phyloP scores from a whole-genome alignment of 2,329 filamentous ascomycete genomes.

The Cladosporium sp. region DNA sequence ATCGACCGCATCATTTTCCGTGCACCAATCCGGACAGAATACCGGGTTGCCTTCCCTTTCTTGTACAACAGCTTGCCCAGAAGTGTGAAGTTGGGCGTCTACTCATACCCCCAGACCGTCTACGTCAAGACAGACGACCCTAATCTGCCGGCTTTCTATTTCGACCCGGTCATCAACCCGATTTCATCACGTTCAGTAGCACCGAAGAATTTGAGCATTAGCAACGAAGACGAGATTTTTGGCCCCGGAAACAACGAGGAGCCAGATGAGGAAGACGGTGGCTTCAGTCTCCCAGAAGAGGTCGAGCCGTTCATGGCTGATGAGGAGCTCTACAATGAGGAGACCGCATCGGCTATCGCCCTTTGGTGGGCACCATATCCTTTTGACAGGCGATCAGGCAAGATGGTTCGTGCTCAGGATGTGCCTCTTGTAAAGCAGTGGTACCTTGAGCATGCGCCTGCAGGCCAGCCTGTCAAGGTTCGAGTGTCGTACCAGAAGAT shows the following conservation, averaged over 20 bases:
- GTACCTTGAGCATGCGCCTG: constrained; percentile 93
- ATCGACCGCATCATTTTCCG: constrained; percentile 99
- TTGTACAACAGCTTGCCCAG: constrained; percentile 94
- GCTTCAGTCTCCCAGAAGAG: constrained; percentile 71
- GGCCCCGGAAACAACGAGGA: constrained; percentile 75
- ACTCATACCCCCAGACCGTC: constrained; percentile 87
- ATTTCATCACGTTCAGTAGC: constrained; percentile 93
- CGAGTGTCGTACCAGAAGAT: constrained; percentile 97
- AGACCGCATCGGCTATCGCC: constrained; percentile 85
- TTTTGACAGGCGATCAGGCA: constrained; percentile 87
- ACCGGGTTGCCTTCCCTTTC: constrained; percentile 87
- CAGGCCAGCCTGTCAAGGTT: constrained; percentile 89
- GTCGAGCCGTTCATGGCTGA: constrained; percentile 85
- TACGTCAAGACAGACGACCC: constrained; percentile 84
- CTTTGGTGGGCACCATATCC: constrained; percentile 98
- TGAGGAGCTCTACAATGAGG: constrained; percentile 79
- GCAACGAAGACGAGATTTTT: constrained; percentile 91
- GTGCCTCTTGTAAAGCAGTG: constrained; percentile 96
- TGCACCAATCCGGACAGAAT: constrained; percentile 88
- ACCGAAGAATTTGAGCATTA: constrained; percentile 85
- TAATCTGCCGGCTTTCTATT: constrained; percentile 90
- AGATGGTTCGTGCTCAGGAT: constrained; percentile 95
- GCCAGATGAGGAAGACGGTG: constrained; percentile 48
- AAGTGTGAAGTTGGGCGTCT: constrained; percentile 89
- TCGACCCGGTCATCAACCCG: constrained; percentile 95